Conservation (phyloP, 2,329 filamentous ascomycete species). For the Diaporthe sp. region DNA sequence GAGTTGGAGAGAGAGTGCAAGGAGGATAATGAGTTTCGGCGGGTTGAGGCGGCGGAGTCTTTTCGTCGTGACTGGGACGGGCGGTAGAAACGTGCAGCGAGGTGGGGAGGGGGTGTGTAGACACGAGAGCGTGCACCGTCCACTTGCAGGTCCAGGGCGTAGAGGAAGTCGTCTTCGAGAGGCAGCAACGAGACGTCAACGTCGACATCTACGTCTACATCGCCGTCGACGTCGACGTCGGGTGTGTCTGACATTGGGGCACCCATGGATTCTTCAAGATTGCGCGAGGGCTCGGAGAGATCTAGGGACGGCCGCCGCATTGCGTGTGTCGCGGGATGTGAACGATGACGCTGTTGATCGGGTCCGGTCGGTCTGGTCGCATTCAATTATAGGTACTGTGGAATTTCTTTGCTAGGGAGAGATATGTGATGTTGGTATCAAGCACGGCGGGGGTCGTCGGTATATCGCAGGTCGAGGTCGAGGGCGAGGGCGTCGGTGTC, state of each 20-base stretch:
- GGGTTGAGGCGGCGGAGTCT: constrained; percentile 82
- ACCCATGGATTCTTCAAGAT: constrained; percentile 47
- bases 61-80: constrained; percentile 76
- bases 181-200: constrained; percentile 28
- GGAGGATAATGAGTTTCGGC: constrained; percentile 84
- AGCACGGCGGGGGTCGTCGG: not conserved
- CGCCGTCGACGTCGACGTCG: constrained; percentile 41
- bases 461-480: not conserved
- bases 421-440: not conserved
- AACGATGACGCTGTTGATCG: not conserved
- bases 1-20: constrained; percentile 76
- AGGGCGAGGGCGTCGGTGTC: not conserved
- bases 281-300: constrained; percentile 47
- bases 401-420: not conserved
- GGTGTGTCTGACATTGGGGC: constrained; percentile 41
- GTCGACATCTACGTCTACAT: constrained; percentile 38
- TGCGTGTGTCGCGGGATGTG: constrained; percentile 53
- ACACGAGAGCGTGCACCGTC: constrained; percentile 47
- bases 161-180: constrained; percentile 37
- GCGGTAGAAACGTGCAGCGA: constrained; percentile 83
- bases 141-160: constrained; percentile 36
- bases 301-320: constrained; percentile 49
- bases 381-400: not conserved
- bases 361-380: not conserved
- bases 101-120: constrained; percentile 78